phyloP scores from a whole-genome alignment of 768 basidiomycete species.

The Rhodosporidiobolus sp. region DNA sequence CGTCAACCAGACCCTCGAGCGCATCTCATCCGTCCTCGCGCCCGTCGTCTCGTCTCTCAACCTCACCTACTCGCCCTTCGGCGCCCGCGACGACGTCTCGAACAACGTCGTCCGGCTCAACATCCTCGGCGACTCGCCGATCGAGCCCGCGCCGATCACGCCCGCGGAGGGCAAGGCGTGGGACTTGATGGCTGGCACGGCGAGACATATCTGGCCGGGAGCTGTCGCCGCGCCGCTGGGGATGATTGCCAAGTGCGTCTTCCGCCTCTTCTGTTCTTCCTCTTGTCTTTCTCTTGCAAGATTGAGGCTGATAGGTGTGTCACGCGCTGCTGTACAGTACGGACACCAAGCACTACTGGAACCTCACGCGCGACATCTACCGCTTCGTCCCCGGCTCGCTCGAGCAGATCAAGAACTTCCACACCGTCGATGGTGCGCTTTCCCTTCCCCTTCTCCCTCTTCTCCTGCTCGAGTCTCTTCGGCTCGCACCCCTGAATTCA shows the following conservation, averaged over 20 bases:
- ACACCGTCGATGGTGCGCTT: conserved; percentile 47
- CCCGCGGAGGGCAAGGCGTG: conserved; percentile 21
- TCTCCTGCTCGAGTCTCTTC: neutral
- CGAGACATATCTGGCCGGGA: conserved; percentile 10
- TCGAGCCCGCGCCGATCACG: conserved; percentile 37
- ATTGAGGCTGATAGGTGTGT: neutral
- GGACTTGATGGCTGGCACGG: conserved; percentile 27
- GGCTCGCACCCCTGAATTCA: neutral
- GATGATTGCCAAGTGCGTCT: conserved; percentile 25
- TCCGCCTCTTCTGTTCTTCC: neutral
- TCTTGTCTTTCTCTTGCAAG: no score
- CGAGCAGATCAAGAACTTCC: conserved; percentile 40
- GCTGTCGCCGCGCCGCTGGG: conserved; percentile 21
- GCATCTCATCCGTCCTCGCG: conserved; percentile 19
- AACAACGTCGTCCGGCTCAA: conserved; percentile 18
- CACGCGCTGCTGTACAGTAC: conserved; percentile 12
- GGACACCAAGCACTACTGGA: conserved; percentile 43
- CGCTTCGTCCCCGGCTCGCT: conserved; percentile 47
- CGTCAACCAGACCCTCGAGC: conserved; percentile 12
- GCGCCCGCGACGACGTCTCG: neutral
- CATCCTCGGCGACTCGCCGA: neutral
- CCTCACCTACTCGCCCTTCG: conserved; percentile 25
- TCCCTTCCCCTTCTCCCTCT: neutral
- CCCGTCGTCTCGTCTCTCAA: conserved; percentile 25
- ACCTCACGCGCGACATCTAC: conserved; percentile 48